Conservation (phyloP, 2,329 filamentous ascomycete genomes). For the Triangularia verruculosa region DNA sequence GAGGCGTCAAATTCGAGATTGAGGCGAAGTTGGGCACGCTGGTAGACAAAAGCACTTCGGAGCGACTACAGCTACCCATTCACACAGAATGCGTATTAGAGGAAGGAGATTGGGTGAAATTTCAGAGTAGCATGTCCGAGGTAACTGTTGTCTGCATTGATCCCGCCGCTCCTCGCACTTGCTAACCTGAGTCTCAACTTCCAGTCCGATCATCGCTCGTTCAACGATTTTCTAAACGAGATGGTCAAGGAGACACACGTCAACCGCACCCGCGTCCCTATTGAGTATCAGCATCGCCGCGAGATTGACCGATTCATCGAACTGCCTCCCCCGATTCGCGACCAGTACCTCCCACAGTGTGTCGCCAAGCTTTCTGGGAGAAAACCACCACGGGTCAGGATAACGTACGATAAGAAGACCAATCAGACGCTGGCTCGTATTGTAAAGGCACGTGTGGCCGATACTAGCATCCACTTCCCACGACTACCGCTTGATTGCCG, state of each 20-base stretch:
- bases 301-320: conserved; percentile 85
- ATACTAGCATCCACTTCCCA: conserved; percentile 85
- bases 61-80: conserved; percentile 66
- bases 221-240: conserved; percentile 83
- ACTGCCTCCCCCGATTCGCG: conserved; percentile 58
- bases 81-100: conserved; percentile 69
- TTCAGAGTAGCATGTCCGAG: conserved; percentile 87
- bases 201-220: conserved; percentile 72
- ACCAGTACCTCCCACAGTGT: conserved; percentile 58
- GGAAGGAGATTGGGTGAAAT: conserved; percentile 57
- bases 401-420: conserved; percentile 74
- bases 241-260: conserved; percentile 58
- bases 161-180: not conserved
- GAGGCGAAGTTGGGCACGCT: conserved; percentile 90
- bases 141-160: conserved; percentile 48
- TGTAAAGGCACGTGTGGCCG: conserved; percentile 83
- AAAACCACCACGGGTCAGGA: conserved; percentile 61
- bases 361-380: conserved; percentile 56
- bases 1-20: conserved; percentile 78
- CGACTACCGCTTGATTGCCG: conserved; percentile 79
- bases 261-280: conserved; percentile 55
- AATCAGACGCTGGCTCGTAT: conserved; percentile 73
- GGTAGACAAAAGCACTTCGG: conserved; percentile 67
- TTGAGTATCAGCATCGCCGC: conserved; percentile 77
- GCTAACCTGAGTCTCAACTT: conserved; percentile 8